Evolutionary conservation across 2,329 filamentous ascomycete genomes (phyloP), one percentile per base, ranked within the genome.

Genomic region (Ophiostoma tasmaniense): DNA sequence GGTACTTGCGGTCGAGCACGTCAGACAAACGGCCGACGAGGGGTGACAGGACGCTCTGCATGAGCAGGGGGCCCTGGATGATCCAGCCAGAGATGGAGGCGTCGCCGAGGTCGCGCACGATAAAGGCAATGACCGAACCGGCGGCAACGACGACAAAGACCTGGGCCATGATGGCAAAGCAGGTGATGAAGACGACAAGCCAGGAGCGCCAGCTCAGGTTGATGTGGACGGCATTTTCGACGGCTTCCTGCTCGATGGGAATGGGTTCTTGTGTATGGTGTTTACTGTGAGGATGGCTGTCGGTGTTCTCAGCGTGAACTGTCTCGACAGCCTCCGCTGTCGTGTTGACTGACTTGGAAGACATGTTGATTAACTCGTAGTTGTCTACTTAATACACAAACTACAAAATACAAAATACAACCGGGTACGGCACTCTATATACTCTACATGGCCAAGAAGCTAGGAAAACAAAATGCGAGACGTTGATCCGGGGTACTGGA

Each of bases 11-110:
- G 70, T 86, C 83, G 0, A 85, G 75, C 2, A 86, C 83, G 74
- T 87, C 84, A 11, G 84, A 86, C 0, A 87, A 79, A 3, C 84
- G 80, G 13, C 85, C 84, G 2, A 86, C 79, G 25, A 86, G 79
- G 3, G 84, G 85, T 1, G 83, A 85, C 1, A 86, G 78, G 2
- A 85, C 84, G 64, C 79, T 81, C 75, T 87, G 85, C 80, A 86
- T 85, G 11, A 87, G 79, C 0, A 87, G 77, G 0, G 84, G 85
- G 0, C 83, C 84, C 80, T 86, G 71, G 66, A 86, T 86, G 70
- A 86, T 81, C 84, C 84, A 86, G 35, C 84, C 83, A 1, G 83
- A 78, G 20, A 85, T 78, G 1, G 80, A 76, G 13, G 80, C 76
- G 61, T 83, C 80, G 13, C 83, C 84, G 5, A 87, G 75, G 73